phyloP scores from a whole-genome alignment of 2,329 filamentous ascomycete genomes.

The Fusarium liriodendri region DNA sequence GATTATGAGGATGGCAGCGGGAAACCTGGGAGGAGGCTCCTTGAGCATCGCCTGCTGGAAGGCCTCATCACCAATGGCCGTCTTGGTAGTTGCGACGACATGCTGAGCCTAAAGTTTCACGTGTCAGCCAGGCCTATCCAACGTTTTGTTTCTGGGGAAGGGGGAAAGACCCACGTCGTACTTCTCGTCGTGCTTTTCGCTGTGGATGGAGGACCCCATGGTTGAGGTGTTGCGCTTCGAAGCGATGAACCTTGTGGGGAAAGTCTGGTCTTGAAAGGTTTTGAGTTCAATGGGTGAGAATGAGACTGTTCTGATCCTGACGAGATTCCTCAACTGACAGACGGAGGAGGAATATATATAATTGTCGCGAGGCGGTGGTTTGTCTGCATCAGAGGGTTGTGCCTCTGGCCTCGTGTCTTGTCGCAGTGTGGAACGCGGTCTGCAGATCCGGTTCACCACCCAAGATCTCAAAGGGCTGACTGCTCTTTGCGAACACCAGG shows the following conservation, averaged over 20 bases:
- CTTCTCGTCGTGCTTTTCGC: conserved; percentile 31
- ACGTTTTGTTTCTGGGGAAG: accelerated
- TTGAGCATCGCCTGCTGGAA: conserved; percentile 46
- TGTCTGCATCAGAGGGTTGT: conserved; percentile 1
- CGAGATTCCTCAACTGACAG: not conserved
- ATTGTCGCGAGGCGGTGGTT: not conserved
- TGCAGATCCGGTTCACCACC: conserved; percentile 36
- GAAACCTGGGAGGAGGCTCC: conserved; percentile 41
- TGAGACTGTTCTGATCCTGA: conserved; percentile 4
- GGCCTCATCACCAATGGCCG: conserved; percentile 40
- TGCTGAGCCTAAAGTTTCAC: conserved; percentile 11
- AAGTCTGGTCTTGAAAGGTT: conserved; percentile 1
- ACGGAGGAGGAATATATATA: conserved; percentile 31
- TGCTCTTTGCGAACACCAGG: conserved; percentile 1
- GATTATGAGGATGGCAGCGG: conserved; percentile 32
- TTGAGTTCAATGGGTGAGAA: conserved; percentile 9
- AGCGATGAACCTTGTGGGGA: conserved; percentile 9
- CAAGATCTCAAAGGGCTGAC: conserved; percentile 27
- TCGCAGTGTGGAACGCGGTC: conserved; percentile 31
- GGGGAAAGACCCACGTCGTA: conserved; percentile 1
- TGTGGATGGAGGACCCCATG: conserved; percentile 35
- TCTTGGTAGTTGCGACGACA: conserved; percentile 32
- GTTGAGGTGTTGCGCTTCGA: conserved; percentile 14
- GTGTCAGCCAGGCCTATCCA: not conserved
- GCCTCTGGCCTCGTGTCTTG: conserved; percentile 1